Evolutionary conservation across 768 basidiomycete genomes (phyloP), one percentile per base, ranked within the genome.

Genomic region (Termitomyces sp.): DNA sequence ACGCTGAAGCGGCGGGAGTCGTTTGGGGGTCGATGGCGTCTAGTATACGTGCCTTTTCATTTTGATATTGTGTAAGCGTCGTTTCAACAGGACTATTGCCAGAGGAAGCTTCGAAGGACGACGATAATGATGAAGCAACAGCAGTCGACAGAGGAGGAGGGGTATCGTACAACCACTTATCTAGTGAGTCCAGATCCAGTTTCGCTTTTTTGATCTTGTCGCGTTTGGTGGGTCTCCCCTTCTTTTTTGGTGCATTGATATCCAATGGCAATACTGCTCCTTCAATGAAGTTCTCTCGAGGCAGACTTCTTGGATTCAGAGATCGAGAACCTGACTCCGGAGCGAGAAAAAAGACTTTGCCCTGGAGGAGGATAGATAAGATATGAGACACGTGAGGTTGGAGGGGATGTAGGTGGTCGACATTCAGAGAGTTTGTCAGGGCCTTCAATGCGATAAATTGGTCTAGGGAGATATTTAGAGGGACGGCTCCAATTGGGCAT

Each of bases 291-390:
- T 84, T 73, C 65, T 92, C 91, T 31, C 89, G 82, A 17, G 91
- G 91, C 6, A 93, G 74, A 31, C 73, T 73, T n/a, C 85, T 79
- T 4, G 90, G 91, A 67, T 83, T 85, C 68, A 83, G 74, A 0
- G 88, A 74, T 31, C 74, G 72, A 9, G 81, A 64, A 4, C 77
- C 73, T 12, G 84, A 81, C 42, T 67, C 66, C 0, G 92, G 91
- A 34, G 88, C 72, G 52, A 92, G 74, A 60, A 86, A 76, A 68
- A 94, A 91, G 1, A 77, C 77, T 14, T 76, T 69, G 32, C 79
- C 79, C 37, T 79, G 70, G 40, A 82, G 60, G 45, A 94, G 74
- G 14, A 68, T 68, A 11, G 79, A 77, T 32, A 86, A 70, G 42
- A 90, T 71, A 51, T 81, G 81, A 31, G 78, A 70, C 10, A 77